Evolutionary conservation across 805 yeast species (phyloP).

Genomic region (Wickerhamiella spandovensis): DNA sequence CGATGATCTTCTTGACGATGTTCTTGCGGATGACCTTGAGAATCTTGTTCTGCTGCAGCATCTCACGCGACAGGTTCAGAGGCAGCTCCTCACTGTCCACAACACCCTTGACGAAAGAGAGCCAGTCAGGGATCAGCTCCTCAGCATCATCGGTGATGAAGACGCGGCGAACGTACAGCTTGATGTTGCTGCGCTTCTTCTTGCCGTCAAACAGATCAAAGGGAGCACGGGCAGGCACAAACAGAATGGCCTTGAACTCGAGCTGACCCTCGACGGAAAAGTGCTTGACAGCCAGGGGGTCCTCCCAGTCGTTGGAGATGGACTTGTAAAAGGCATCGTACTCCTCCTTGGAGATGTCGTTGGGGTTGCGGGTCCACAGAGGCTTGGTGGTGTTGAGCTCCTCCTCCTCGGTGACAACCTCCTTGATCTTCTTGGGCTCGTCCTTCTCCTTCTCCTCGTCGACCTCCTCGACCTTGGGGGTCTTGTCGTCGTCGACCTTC

Average conservation of each 20-base stretch:
- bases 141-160: conserved; percentile 99
- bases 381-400: conserved; percentile 99
- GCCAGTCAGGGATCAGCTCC: conserved; percentile 98
- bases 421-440: conserved; percentile 84
- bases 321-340: conserved; percentile 99
- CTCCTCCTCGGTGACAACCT: conserved; percentile 88
- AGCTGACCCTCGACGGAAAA: conserved; percentile 99
- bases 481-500: conserved; percentile 47
- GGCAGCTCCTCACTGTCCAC: conserved; percentile 99
- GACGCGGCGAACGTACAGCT: conserved; percentile 97
- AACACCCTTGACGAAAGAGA: conserved; percentile 94
- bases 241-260: conserved; percentile 95
- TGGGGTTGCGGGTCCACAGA: conserved; percentile 97
- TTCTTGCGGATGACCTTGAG: conserved; percentile 98
- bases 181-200: conserved; percentile 98
- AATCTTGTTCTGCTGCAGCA: conserved; percentile 99
- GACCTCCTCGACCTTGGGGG: conserved; percentile 65
- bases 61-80: conserved; percentile 98
- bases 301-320: conserved; percentile 99
- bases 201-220: conserved; percentile 94
- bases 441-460: conserved; percentile 56
- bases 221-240: conserved; percentile 98
- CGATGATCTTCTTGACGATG: conserved; percentile 95
- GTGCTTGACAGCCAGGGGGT: conserved; percentile 98
- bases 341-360: conserved; percentile 95